Evolutionary conservation across 768 basidiomycete genomes (phyloP), one percentile per base, ranked within the genome.

Genomic region (Mycena olivaceomarginata): DNA sequence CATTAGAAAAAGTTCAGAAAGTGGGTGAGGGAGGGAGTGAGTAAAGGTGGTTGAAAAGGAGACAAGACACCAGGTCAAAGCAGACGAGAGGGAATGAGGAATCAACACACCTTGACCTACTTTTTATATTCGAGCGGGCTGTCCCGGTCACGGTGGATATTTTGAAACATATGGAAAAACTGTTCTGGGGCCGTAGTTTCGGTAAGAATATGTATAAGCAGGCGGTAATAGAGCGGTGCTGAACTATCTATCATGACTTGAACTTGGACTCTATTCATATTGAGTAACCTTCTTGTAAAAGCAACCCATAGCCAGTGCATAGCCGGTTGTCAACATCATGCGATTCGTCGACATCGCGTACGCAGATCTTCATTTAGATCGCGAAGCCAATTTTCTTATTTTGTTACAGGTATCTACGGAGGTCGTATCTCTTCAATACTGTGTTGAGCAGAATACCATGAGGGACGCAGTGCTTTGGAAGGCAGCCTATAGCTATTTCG

Each of bases 401-500:
- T 43, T 63, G 40, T 45, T 40, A 62, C 60, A 39, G 13, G 7
- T 31, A 10, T 37, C 43, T 25, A 41, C 4, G 40, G 39, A 10
- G 18, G 4, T 25, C 48, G 66, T 64, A 51, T 66, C 25, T 64
- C 70, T 25, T 25, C 25, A 25, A 25, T 77, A 77, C 1, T 71
- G 76, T 46, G 76, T 77, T 11, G 67, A 1, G 8, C 76, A 60
- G 76, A 77, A 77, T 22, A 71, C 76, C 76, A 77, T 77, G 48
- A 77, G 67, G 76, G 69, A 77, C 67, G 59, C 9, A 71, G 73
- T 77, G 16, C 48, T 59, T 39, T 77, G 76, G 72, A 77, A 77
- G 13, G 71, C 90, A 67, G 94, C 92, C 92, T 93, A 71, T 39
- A 25, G 25, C 51, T 25, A 25, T 25, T 25, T 45, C 5, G 18